These are phyloP conservation scores for Starmerella kuoi DNA, from an alignment of 805 yeast species.

Conservation along the genomic window DNA sequence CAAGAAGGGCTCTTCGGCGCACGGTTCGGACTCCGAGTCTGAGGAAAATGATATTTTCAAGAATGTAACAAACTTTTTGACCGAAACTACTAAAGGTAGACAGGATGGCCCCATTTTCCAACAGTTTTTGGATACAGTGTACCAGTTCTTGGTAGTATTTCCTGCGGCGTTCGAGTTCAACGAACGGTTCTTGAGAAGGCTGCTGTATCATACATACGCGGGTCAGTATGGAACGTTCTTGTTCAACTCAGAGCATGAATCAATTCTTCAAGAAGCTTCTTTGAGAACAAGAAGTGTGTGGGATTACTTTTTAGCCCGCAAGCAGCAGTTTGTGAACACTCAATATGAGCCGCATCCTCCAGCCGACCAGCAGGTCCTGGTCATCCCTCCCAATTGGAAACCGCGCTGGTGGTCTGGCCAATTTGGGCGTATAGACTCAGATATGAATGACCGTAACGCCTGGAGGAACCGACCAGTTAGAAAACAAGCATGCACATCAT, in stretches of 20 bases:
- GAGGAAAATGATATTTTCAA: conserved; percentile 34
- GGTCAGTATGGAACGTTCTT: conserved; percentile 92
- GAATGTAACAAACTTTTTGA: conserved; percentile 34
- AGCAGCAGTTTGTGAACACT: conserved; percentile 52
- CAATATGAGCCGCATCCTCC: conserved; percentile 28
- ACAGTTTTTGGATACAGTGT: conserved; percentile 83
- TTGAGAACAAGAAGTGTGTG: conserved; percentile 65
- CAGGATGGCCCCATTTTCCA: conserved; percentile 86
- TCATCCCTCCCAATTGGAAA: conserved; percentile 12
- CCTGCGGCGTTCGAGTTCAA: conserved; percentile 74
- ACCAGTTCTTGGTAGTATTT: conserved; percentile 59
- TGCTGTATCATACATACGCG: conserved; percentile 78
- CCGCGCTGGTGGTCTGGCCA: conserved; percentile 77
- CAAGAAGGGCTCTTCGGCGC: conserved; percentile 1
- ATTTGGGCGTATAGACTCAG: conserved; percentile 63
- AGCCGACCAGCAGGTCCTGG: conserved; percentile 18
- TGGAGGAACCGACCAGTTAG: conserved; percentile 20
- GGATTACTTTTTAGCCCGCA: conserved; percentile 81
- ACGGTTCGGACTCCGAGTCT: conserved; percentile 8
- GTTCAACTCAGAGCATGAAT: conserved; percentile 59
- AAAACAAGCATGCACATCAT: not conserved
- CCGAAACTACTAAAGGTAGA: conserved; percentile 22
- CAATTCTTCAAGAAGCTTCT: conserved; percentile 34
- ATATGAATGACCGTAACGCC: conserved; percentile 37
- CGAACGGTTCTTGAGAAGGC: conserved; percentile 71